Percentiles rank a stretch among this genome's conserved stretches.
Conservation (phyloP, 2,329 filamentous ascomycete species). For the Dryadomyces quercivorus region DNA sequence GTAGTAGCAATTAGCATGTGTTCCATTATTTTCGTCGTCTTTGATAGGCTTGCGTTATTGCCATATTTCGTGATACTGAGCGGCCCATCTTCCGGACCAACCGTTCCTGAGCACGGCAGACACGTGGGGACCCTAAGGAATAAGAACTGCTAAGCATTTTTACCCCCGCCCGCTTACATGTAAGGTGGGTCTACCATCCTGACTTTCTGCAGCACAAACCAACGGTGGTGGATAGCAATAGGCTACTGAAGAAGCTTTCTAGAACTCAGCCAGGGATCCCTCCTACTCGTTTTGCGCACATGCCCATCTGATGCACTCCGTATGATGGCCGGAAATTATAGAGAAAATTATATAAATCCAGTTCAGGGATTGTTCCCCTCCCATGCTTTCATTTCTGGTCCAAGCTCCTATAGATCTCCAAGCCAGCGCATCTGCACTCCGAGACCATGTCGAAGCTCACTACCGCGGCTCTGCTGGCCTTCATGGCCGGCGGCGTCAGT, state of each 20-base stretch:
- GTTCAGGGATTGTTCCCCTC: neutral
- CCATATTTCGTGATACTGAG: neutral
- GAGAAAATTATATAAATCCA: neutral
- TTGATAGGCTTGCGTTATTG: neutral
- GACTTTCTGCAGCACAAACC: no score
- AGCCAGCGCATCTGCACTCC: neutral
- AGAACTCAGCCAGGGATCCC: neutral
- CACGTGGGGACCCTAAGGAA: neutral
- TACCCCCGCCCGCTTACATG: no score
- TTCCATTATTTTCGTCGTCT: neutral
- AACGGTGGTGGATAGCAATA: no score
- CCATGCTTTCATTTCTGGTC: neutral
- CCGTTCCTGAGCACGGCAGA: neutral
- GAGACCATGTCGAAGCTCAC: constrained; percentile 10
- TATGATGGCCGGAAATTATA: neutral
- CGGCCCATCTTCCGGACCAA: neutral
- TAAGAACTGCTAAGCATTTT: neutral
- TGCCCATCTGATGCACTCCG: neutral
- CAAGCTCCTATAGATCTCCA: neutral
- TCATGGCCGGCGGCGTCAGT: constrained; percentile 11
- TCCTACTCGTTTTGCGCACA: neutral
- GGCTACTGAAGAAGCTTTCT: neutral
- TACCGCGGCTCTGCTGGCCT: constrained; percentile 8
- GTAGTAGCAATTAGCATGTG: neutral
- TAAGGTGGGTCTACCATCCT: no score